phyloP scores from a whole-genome alignment of 352 stramenopile species.

The Pythium graminicola region DNA sequence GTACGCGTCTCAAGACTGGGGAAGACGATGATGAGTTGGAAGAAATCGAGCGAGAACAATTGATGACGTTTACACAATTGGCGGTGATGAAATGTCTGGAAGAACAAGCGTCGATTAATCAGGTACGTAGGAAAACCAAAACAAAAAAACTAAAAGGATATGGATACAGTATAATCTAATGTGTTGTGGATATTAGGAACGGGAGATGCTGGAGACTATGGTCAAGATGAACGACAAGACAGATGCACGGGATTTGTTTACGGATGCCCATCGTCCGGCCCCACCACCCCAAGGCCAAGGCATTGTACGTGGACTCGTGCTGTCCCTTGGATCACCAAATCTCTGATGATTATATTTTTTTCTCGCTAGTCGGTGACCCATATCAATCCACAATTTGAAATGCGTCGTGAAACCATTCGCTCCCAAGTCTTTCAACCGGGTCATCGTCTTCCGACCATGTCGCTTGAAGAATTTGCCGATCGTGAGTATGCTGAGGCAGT shows the following conservation, averaged over 20 bases:
- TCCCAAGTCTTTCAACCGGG: conserved; percentile 92
- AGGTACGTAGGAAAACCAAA: conserved; percentile 24
- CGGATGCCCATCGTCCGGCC: conserved; percentile 53
- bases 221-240: conserved; percentile 65
- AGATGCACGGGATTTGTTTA: conserved; percentile 57
- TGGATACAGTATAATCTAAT: too few relatives aligned
- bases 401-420: conserved; percentile 81
- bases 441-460: conserved; percentile 96
- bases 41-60: conserved; percentile 74
- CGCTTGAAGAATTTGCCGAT: conserved; percentile 90
- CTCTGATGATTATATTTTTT: conserved; percentile 2
- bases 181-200: conserved; percentile 36
- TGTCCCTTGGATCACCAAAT: neutral
- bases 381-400: conserved; percentile 82
- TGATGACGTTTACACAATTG: conserved; percentile 78
- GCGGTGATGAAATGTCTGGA: conserved; percentile 71
- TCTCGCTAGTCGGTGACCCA: conserved; percentile 62
- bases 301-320: conserved; percentile 46
- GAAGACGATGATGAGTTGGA: conserved; percentile 57
- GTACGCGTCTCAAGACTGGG: conserved; percentile 33
- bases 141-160: neutral
- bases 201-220: conserved; percentile 84
- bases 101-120: conserved; percentile 63
- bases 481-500: conserved; percentile 83
- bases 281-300: conserved; percentile 60